These are phyloP conservation scores for Phragmites australis DNA, from an alignment of 176 grass and related monocot species.

Conservation along the genomic window DNA sequence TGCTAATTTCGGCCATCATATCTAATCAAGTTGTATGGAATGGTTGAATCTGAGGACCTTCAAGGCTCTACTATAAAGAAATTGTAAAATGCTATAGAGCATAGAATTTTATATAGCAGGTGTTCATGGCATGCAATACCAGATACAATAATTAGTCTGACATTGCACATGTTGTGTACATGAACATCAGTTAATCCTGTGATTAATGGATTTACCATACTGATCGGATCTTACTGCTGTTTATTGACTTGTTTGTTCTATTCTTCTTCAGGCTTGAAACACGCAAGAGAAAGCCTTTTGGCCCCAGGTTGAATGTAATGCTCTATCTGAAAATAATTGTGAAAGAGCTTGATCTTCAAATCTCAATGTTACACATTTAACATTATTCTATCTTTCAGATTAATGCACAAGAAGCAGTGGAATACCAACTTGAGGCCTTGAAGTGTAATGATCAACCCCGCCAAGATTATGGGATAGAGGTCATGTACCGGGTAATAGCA, in stretches of 20 bases:
- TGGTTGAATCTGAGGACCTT: constrained; percentile 4
- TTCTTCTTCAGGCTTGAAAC: constrained; percentile 69
- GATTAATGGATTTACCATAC: not conserved
- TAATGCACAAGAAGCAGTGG: constrained; percentile 85
- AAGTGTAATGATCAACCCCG: constrained; percentile 88
- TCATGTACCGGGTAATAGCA: constrained; percentile 91
- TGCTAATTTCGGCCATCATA: not conserved
- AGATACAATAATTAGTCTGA: not conserved
- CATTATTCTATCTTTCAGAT: constrained; percentile 60
- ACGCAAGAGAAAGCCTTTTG: constrained; percentile 65
- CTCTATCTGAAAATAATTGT: constrained; percentile 33
- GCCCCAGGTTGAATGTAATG: constrained; percentile 86
- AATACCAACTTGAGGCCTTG: constrained; percentile 82
- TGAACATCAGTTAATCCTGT: not conserved
- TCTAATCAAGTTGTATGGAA: not conserved
- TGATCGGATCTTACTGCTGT: constrained; percentile 23
- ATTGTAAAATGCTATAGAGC: not conserved
- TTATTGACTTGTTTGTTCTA: not conserved
- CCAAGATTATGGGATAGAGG: constrained; percentile 91
- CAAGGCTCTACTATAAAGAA: not conserved
- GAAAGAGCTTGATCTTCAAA: not conserved
- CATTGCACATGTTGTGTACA: not conserved
- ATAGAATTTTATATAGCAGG: not conserved
- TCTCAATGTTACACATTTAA: constrained; percentile 11
- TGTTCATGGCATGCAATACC: not conserved